These are phyloP conservation scores for Penicillium sp. DNA, from an alignment of 2,329 filamentous ascomycete genomes.

Conservation along the genomic window DNA sequence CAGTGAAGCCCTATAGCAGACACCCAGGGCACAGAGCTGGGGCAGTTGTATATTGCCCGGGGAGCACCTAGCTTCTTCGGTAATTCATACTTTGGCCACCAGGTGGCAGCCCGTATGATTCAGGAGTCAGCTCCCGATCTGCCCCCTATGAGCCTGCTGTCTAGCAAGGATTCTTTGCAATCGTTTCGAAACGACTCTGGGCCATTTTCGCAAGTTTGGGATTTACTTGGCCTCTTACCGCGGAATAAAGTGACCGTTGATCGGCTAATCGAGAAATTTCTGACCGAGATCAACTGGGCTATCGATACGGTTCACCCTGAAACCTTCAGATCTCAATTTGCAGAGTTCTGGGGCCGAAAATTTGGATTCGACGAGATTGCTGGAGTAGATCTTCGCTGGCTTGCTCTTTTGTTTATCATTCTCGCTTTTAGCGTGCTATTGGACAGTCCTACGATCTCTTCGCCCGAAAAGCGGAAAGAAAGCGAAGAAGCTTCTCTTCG, in stretches of 20 bases:
- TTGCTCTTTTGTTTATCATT: slow-evolving; percentile 37
- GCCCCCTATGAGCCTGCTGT: slow-evolving; percentile 19
- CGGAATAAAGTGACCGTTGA: slow-evolving; percentile 34
- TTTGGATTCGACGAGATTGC: slow-evolving; percentile 37
- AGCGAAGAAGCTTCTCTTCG: slow-evolving; percentile 34
- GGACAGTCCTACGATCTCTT: slow-evolving; percentile 27
- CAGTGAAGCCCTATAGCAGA: neutral
- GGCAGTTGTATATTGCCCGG: slow-evolving; percentile 25
- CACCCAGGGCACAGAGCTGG: slow-evolving; percentile 15
- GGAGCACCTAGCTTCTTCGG: slow-evolving; percentile 28
- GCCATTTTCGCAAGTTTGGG: slow-evolving; percentile 36
- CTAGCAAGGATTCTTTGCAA: slow-evolving; percentile 12
- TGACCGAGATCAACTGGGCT: slow-evolving; percentile 32
- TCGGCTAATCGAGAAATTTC: slow-evolving; percentile 28
- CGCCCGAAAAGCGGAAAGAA: slow-evolving; percentile 30
- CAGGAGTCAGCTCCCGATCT: slow-evolving; percentile 22
- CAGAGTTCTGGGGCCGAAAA: slow-evolving; percentile 34
- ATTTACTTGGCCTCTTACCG: slow-evolving; percentile 34
- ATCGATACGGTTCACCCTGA: slow-evolving; percentile 32
- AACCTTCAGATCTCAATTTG: slow-evolving; percentile 31
- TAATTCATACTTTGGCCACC: slow-evolving; percentile 29
- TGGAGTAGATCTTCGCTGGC: slow-evolving; percentile 36
- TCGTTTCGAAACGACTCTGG: slow-evolving; percentile 23
- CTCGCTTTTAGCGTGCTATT: slow-evolving; percentile 35
- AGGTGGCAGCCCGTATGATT: slow-evolving; percentile 28